Conservation (phyloP, 2,329 filamentous ascomycete species). For the Ophiocordyceps australis region DNA sequence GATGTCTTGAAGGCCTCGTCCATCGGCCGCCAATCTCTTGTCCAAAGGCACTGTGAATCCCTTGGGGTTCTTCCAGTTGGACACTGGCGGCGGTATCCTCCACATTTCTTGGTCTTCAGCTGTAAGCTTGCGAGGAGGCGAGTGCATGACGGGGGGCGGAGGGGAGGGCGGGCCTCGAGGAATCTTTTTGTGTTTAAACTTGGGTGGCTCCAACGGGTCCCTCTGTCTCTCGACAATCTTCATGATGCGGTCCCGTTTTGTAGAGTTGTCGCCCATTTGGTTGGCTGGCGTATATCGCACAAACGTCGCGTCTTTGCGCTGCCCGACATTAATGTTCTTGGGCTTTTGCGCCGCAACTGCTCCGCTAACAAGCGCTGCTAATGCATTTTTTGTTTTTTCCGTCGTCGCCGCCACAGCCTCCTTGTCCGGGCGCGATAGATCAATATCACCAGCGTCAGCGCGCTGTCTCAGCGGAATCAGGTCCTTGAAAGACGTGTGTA, state of each 20-base stretch:
- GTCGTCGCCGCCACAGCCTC: constrained; percentile 73
- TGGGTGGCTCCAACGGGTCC: constrained; percentile 92
- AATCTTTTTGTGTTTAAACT: constrained; percentile 98
- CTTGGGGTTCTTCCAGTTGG: constrained; percentile 99
- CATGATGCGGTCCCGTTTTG: constrained; percentile 90
- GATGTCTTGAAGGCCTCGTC: constrained; percentile 77
- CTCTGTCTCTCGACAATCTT: constrained; percentile 91
- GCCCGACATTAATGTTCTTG: constrained; percentile 78
- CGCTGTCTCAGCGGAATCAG: constrained; percentile 85
- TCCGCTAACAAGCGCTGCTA: constrained; percentile 66
- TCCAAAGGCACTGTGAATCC: constrained; percentile 93
- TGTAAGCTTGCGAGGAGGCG: constrained; percentile 82
- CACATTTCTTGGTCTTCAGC: constrained; percentile 95
- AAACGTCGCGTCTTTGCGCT: constrained; percentile 72
- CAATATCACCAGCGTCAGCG: constrained; percentile 82
- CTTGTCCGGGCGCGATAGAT: constrained; percentile 65
- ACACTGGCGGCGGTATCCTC: constrained; percentile 75
- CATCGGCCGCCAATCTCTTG: constrained; percentile 87
- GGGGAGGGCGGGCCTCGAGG: constrained; percentile 82
- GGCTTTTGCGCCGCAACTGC: constrained; percentile 87
- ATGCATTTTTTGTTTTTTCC: constrained; percentile 72
- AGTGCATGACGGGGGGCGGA: constrained; percentile 87
- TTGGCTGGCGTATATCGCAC: constrained; percentile 91
- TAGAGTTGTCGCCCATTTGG: constrained; percentile 79
- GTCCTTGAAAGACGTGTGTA: constrained; percentile 94